A percentile compares a stretch with the other conserved stretches of the same genome.
These are phyloP conservation scores for Handroanthus guayacan DNA, from an alignment of 257 asterid species.

Conservation along the genomic window DNA sequence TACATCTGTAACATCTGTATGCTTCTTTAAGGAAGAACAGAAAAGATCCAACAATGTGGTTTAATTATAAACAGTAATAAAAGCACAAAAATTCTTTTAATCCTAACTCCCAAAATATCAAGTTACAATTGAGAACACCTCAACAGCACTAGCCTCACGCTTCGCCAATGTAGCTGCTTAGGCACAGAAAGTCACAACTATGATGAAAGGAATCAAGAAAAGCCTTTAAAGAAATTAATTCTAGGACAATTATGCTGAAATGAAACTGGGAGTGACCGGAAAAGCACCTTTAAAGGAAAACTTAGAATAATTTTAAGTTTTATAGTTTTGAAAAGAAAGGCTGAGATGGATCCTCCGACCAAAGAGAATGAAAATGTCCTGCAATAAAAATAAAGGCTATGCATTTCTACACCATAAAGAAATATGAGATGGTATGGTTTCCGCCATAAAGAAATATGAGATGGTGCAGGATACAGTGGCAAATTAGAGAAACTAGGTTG, in stretches of 20 bases:
- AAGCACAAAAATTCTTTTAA: conserved; percentile 6
- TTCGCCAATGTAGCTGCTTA: conserved; percentile 4
- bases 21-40: conserved; percentile 60
- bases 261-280: not conserved
- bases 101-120: conserved; percentile 10
- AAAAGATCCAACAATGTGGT: conserved; percentile 22
- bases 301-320: not conserved
- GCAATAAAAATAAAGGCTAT: conserved; percentile 9
- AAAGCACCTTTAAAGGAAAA: not conserved
- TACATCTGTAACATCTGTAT: conserved; percentile 87
- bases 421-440: conserved; percentile 17
- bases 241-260: conserved; percentile 1
- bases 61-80: conserved; percentile 13
- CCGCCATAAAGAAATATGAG: conserved; percentile 16
- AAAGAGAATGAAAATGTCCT: not conserved
- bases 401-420: conserved; percentile 2
- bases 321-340: conserved; percentile 2
- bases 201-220: conserved; percentile 1
- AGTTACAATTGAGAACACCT: conserved; percentile 27
- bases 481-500: conserved; percentile 80
- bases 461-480: conserved; percentile 82
- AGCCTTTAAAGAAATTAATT: not conserved
- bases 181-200: not conserved
- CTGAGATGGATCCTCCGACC: not conserved
- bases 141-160: not conserved